Conservation (phyloP, 129 eudicot genomes). For the Ambrosia artemisiifolia region DNA sequence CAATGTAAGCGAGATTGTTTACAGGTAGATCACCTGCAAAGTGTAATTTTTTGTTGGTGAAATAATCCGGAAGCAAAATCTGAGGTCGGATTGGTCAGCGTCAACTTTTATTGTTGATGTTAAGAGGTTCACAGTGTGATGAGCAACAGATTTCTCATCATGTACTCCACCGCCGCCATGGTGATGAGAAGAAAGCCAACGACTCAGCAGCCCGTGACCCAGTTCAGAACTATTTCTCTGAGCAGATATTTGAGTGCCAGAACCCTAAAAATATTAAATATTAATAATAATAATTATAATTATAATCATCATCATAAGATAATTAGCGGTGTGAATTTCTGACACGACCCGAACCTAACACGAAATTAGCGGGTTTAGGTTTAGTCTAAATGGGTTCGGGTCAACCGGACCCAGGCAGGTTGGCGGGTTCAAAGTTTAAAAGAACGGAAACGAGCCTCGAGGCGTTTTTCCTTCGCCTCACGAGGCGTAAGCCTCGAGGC, state of each 20-base stretch:
- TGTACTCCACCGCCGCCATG: slow-evolving; percentile 73
- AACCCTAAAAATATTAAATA: slow-evolving; percentile 42
- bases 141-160: slow-evolving; percentile 98
- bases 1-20: not conserved
- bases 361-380: no score
- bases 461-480: no score
- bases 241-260: slow-evolving; percentile 73
- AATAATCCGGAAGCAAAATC: slow-evolving; percentile 93
- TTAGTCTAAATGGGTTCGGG: no score
- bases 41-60: slow-evolving; percentile 96
- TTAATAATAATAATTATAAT: not conserved
- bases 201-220: slow-evolving; percentile 95
- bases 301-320: no score
- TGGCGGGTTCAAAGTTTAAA: no score
- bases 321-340: no score
- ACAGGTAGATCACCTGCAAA: slow-evolving; percentile 61
- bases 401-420: no score
- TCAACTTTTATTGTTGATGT: slow-evolving; percentile 96
- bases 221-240: slow-evolving; percentile 97
- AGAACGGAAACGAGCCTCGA: no score
- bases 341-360: no score
- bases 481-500: no score
- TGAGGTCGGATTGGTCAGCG: slow-evolving; percentile 93
- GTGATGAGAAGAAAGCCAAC: slow-evolving; percentile 89
- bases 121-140: slow-evolving; percentile 90